Evolutionary conservation across 345 rosid genomes (phyloP), one percentile per base, ranked within the genome.

Genomic region (Combretum micranthum): DNA sequence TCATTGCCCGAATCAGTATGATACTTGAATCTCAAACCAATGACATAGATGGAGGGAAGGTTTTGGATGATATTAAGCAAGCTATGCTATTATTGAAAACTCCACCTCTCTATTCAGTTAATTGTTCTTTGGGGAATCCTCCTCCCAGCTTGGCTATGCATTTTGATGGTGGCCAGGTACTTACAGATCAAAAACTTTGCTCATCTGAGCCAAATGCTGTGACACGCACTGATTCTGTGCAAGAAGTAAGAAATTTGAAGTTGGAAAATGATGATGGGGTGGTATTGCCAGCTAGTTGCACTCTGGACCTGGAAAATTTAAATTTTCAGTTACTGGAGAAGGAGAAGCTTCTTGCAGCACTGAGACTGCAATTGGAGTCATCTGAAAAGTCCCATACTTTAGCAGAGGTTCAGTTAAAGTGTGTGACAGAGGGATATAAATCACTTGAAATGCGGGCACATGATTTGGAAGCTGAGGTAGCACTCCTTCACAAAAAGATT

Each of bases 401-500:
- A 69, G 75, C 83, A 16, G 90, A 88, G 67, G 80, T 86, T 13
- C 94, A 86, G 63, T 80, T 88, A 17, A 88, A 83, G 72, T 88
- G 94, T 20, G 80, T 88, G 78, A 75, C 88, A 5, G 88, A 80
- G 77, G 83, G 88, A 47, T 88, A 83, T 67, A 85, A 78, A 57
- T 72, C 81, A 42, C 80, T 83, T 45, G 94, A 88, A 67, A 45
- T 62, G 53, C 80, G 64, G 23, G 69, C 85, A 46, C 68, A 63
- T 53, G 78, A 78, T 48, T 42, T 86, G 23, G 87, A 80, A 78
- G 64, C 70, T 61, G 75, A 80, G 65, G 76, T 81, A 52, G 80
- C 73, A 55, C 70, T 74, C 57, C 70, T 83, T 17, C 77, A 53
- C 50, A 71, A 56, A 53, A 80, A 73, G 59, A 53, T 65, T 20